Conservation (phyloP, 2,329 filamentous ascomycete species). For the Xylaria sp. region DNA sequence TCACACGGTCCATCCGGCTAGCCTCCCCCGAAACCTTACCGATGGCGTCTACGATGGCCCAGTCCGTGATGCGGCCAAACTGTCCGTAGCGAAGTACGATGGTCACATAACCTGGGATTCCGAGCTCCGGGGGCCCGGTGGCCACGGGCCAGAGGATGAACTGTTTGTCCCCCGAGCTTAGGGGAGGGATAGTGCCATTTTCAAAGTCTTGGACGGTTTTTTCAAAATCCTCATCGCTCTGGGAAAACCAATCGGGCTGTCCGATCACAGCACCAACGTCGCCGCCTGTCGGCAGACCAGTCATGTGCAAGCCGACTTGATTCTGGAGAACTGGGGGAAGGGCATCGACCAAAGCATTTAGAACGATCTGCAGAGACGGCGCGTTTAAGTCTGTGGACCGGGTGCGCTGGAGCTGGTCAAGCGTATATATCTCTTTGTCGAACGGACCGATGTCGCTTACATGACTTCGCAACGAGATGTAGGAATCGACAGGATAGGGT, state of each 20-base stretch:
- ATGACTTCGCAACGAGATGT: neutral
- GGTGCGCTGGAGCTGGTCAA: constrained; percentile 20
- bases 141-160: constrained; percentile 28
- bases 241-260: constrained; percentile 16
- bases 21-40: neutral
- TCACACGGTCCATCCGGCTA: neutral
- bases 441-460: neutral
- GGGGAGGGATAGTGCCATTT: neutral
- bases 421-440: constrained; percentile 10
- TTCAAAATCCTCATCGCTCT: neutral
- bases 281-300: neutral
- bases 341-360: constrained; percentile 6
- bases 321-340: constrained; percentile 2
- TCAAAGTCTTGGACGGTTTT: neutral
- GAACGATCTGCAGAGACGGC: constrained; percentile 1
- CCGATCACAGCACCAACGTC: constrained; percentile 14
- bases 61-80: constrained; percentile 12
- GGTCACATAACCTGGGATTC: constrained; percentile 15
- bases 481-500: neutral
- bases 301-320: constrained; percentile 9
- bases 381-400: neutral
- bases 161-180: constrained; percentile 5
- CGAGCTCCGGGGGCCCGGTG: neutral
- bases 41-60: constrained; percentile 13
- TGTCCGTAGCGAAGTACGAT: constrained; percentile 19